Evolutionary conservation across 1,284 basidiomycete species (phyloP), one percentile per base, ranked within the genome.

Genomic region (Fomes fomentarius): DNA sequence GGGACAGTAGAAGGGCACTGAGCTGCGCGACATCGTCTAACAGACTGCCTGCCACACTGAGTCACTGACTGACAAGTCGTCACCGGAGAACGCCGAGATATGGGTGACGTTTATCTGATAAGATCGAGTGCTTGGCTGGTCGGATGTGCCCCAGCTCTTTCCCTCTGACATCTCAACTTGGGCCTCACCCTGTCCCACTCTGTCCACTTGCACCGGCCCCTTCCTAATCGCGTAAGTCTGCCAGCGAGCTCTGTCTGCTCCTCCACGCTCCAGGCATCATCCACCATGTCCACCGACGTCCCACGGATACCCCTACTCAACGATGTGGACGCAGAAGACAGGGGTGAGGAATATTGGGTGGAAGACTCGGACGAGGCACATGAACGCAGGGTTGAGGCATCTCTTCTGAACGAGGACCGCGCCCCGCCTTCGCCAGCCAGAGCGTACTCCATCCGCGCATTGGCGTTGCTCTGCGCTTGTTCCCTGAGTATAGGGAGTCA

Each of bases 381-480:
- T 14, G 66, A 64, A 10, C 56, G 60, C 24, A 42, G 46, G 24
- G 34, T 22, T 30, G 59, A 64, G 37, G 31, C 57, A 2, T 35
- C 63, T 10, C 60, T 63, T 21, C 35, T 68, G 1, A 55, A 62
- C 21, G 43, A 62, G 1, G 51, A 52, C 15, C 42, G 51, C 14
- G 34, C 17, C 9, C 51, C 22, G 6, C 56, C 63, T 1, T 62
- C 66, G 7, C 68, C 67, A 1, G 47, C 59, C 1, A 56, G 77
- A 57, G 77, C 78, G 2, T 75, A 76, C 45, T 69, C 83, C 57
- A 73, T 89, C 22, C 76, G 87, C 39, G 66, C 72, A 1, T 63
- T 90, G 22, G 90, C 90, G 8, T 74, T 92, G 7, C 66, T 90
- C 2, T 90, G 87, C 58, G 87, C 88, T 22, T 91, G 89, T 65